A percentile compares a stretch with the other conserved stretches of the same genome.
Evolutionary conservation across 768 basidiomycete species (phyloP).

Genomic region (Holtermannia corniformis): DNA sequence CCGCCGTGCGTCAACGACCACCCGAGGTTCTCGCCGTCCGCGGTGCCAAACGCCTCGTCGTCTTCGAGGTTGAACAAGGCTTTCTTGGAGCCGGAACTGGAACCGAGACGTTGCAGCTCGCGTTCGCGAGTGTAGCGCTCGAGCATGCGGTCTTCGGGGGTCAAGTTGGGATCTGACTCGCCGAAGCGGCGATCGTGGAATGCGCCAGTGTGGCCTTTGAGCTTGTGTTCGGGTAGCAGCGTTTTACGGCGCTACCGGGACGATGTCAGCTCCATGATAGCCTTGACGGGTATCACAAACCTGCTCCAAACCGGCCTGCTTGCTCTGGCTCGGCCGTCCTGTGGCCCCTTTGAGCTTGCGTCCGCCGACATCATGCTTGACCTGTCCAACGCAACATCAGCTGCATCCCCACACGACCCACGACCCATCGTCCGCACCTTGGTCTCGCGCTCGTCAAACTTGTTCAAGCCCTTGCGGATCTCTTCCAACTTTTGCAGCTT

Average conservation of each 20-base stretch:
- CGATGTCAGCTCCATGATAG: background rate
- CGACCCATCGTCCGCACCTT: constrained; percentile 49
- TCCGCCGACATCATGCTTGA: constrained; percentile 74
- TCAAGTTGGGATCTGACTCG: constrained; percentile 84
- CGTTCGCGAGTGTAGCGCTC: constrained; percentile 90
- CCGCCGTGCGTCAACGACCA: constrained; percentile 40
- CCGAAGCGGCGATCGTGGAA: constrained; percentile 92
- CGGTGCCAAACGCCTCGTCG: constrained; percentile 47
- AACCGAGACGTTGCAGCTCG: constrained; percentile 48
- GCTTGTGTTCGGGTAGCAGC: constrained; percentile 75
- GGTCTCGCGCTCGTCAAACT: constrained; percentile 87
- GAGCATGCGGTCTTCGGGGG: constrained; percentile 92
- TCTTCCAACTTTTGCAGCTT: constrained; percentile 67
- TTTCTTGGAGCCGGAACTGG: constrained; percentile 49
- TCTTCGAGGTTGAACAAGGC: constrained; percentile 70
- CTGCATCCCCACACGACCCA: constrained; percentile 2
- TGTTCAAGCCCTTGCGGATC: constrained; percentile 78
- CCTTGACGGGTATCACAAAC: constrained; percentile 45
- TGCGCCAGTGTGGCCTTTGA: constrained; percentile 71
- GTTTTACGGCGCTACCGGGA: constrained; percentile 73
- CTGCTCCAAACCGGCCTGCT: constrained; percentile 82
- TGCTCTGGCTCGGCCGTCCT: constrained; percentile 77
- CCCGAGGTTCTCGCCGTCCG: constrained; percentile 27
- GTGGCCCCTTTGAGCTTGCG: constrained; percentile 69
- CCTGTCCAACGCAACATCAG: constrained; percentile 11